phyloP scores from a whole-genome alignment of 129 eudicot genomes.

The Flaveria ramosissima region DNA sequence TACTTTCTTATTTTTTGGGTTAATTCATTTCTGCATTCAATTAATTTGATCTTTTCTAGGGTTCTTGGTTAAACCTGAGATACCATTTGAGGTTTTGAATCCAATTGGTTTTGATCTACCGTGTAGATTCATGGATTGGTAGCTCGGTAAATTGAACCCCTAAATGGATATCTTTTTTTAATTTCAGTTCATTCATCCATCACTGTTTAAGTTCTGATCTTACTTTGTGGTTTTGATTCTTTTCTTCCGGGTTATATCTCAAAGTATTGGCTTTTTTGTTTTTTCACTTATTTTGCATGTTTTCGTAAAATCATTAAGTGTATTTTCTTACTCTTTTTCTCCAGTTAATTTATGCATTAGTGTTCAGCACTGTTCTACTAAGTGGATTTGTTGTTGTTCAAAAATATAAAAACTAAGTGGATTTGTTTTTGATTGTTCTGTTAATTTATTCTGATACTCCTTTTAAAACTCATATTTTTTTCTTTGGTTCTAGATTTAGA shows the following conservation, averaged over 20 bases:
- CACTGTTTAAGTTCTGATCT: constrained; percentile 39
- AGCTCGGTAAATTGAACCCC: constrained; percentile 5
- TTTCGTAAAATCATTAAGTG: constrained; percentile 16
- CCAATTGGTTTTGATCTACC: constrained; percentile 26
- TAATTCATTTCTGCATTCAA: not conserved
- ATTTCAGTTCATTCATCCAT: not conserved
- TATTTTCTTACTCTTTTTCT: not conserved
- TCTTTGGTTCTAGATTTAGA: not conserved
- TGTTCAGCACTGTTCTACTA: not conserved
- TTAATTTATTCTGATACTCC: not conserved
- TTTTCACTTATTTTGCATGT: not conserved
- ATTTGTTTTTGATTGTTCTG: not conserved
- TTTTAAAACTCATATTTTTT: not conserved
- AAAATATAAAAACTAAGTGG: no score
- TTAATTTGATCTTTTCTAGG: not conserved
- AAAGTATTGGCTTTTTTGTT: not conserved
- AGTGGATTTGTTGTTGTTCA: not conserved
- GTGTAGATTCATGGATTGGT: constrained; percentile 51
- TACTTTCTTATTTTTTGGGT: not conserved
- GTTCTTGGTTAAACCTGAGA: not conserved
- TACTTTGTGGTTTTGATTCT: not conserved
- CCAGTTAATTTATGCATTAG: not conserved
- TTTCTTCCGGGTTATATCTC: not conserved
- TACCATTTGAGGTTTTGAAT: constrained; percentile 3
- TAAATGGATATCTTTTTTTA: not conserved